phyloP scores from a whole-genome alignment of 2,329 filamentous ascomycete species.

The Colletotrichum tamarilloi region DNA sequence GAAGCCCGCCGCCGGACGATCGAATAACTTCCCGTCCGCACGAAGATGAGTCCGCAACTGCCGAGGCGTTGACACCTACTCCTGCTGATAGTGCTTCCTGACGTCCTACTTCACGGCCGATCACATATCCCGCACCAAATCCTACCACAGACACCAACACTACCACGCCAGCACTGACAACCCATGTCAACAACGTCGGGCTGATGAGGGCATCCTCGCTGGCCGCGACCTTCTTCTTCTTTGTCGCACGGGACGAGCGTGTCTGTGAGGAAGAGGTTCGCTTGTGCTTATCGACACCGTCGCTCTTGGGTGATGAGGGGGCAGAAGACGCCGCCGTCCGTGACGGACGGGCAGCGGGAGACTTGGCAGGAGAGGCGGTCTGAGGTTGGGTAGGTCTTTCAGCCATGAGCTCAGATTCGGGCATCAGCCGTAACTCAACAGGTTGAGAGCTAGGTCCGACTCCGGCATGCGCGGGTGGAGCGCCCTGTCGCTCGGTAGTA shows the following conservation, averaged over 20 bases:
- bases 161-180: constrained; percentile 74
- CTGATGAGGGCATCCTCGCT: constrained; percentile 58
- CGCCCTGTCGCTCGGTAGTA: constrained; percentile 45
- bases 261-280: constrained; percentile 50
- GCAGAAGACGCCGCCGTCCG: constrained; percentile 38
- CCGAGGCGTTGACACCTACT: constrained; percentile 55
- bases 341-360: constrained; percentile 42
- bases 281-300: constrained; percentile 59
- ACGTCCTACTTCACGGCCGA: constrained; percentile 73
- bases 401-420: constrained; percentile 68
- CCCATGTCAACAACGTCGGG: constrained; percentile 72
- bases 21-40: constrained; percentile 66
- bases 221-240: constrained; percentile 68
- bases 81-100: constrained; percentile 65
- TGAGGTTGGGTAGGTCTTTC: constrained; percentile 41
- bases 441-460: constrained; percentile 62
- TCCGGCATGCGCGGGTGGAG: constrained; percentile 47
- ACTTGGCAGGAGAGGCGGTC: constrained; percentile 36
- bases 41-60: constrained; percentile 54
- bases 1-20: constrained; percentile 61
- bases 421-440: constrained; percentile 68
- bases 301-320: constrained; percentile 33
- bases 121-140: constrained; percentile 76
- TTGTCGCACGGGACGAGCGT: constrained; percentile 57
- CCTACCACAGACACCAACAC: constrained; percentile 76